phyloP scores from a whole-genome alignment of 331 rosid species.

The Pyrus hybrid region DNA sequence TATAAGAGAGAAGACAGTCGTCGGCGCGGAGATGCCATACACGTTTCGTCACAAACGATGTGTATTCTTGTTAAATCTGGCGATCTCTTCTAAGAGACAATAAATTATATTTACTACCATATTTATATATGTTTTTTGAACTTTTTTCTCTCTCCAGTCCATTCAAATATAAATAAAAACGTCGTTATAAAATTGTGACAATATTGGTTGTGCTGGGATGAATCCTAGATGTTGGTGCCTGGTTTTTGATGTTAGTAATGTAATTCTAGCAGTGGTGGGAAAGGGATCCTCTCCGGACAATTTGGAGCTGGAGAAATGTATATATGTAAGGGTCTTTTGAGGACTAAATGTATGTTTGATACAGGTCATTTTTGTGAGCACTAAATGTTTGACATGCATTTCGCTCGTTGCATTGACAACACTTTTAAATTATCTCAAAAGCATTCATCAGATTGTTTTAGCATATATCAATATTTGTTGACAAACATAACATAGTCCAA shows the following conservation, averaged over 20 bases:
- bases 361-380: no score
- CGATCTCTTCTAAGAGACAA: slow-evolving; percentile 26
- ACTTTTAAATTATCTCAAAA: no score
- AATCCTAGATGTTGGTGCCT: background rate
- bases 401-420: no score
- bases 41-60: slow-evolving; percentile 55
- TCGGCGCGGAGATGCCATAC: slow-evolving; percentile 61
- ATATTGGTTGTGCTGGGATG: background rate
- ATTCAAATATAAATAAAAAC: background rate
- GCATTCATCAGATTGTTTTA: accelerated
- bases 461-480: no score
- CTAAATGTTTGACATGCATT: no score
- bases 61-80: slow-evolving; percentile 26
- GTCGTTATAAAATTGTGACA: background rate
- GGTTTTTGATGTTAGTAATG: background rate
- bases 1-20: slow-evolving; percentile 20
- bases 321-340: no score
- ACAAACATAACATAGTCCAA: no score
- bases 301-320: no score
- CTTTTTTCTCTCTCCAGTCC: background rate
- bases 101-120: background rate
- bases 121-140: no score
- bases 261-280: background rate
- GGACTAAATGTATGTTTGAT: no score
- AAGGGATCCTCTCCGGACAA: no score